A percentile compares a stretch with the other conserved stretches of the same genome.
Evolutionary conservation across 306 rosid species (phyloP).

Genomic region (Cicer pinnatifidum): DNA sequence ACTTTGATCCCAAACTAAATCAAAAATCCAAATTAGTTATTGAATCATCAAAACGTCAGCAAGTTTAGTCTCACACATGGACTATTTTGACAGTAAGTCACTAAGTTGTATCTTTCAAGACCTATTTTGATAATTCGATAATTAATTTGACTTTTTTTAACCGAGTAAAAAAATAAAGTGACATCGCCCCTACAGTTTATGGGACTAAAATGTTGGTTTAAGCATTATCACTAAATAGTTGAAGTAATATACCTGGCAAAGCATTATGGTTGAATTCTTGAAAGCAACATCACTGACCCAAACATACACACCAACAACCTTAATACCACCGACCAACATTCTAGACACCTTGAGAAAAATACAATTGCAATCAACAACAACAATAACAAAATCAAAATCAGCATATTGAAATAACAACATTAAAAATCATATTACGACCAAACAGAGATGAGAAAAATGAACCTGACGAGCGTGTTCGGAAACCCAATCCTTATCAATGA

Average conservation of each 20-base stretch:
- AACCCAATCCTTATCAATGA: slow-evolving; percentile 81
- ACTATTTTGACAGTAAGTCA: no score
- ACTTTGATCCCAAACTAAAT: no score
- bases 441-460: neutral
- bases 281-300: slow-evolving; percentile 71
- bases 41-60: no score
- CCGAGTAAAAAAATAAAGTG: no score
- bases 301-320: slow-evolving; percentile 74
- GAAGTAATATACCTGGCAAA: slow-evolving; percentile 65
- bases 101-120: no score
- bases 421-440: neutral
- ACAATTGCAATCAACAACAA: neutral
- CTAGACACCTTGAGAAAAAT: slow-evolving; percentile 53
- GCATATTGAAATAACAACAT: neutral
- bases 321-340: slow-evolving; percentile 87
- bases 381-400: neutral
- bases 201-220: no score
- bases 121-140: no score
- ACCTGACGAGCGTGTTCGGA: slow-evolving; percentile 90
- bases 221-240: no score
- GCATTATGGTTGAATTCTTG: slow-evolving; percentile 77
- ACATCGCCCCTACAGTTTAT: no score
- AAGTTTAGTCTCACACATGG: no score
- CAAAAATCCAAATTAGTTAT: no score
- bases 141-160: no score